Percentiles rank a stretch among this genome's conserved stretches.
Conservation (phyloP, 495 filamentous ascomycete genomes). For the Friedmanniomyces simplex region DNA sequence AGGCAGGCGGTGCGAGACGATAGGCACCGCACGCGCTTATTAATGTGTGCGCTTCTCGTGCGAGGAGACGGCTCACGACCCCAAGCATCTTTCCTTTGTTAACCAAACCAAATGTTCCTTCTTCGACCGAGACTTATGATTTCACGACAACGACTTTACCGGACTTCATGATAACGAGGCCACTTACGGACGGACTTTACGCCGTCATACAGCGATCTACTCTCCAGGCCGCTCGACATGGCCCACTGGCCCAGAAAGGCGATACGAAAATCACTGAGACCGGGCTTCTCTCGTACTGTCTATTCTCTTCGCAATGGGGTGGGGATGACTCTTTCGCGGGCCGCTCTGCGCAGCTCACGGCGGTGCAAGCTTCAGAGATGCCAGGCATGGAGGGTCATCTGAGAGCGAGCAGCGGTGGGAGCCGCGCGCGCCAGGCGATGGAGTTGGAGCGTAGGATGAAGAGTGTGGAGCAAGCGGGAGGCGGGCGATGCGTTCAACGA, state of each 20-base stretch:
- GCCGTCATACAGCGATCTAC: conserved; percentile 1
- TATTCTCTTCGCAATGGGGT: conserved; percentile 3
- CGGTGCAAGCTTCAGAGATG: background rate
- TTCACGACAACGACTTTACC: conserved; percentile 20
- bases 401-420: background rate
- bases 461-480: background rate
- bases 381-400: background rate
- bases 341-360: background rate
- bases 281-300: conserved; percentile 4
- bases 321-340: background rate
- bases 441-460: background rate
- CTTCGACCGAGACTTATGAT: conserved; percentile 8
- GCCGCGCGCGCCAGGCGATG: background rate
- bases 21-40: background rate
- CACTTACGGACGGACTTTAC: background rate
- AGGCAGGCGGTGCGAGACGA: conserved; percentile 17
- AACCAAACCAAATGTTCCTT: conserved; percentile 8
- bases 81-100: conserved; percentile 7
- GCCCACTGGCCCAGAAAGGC: background rate
- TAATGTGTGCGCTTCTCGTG: background rate
- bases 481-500: background rate
- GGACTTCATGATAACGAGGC: conserved; percentile 16
- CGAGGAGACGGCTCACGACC: background rate
- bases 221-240: background rate
- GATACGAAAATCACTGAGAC: background rate